A percentile compares a stretch with the other conserved stretches of the same genome.
Conservation (phyloP, 305 asterid species). For the Solanum hybrid region DNA sequence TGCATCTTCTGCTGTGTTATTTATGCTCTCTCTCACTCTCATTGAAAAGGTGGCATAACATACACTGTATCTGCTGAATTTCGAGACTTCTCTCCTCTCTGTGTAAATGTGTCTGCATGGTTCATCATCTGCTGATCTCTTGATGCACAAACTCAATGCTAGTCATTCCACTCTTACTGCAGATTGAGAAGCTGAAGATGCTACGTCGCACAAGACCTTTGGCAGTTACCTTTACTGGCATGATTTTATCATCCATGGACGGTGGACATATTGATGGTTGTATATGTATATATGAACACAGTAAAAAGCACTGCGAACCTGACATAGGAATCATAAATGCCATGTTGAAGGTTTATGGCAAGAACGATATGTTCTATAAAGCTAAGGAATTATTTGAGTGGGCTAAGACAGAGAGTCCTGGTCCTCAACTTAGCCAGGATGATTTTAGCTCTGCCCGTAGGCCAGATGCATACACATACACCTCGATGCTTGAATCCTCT, state of each 20-base stretch:
- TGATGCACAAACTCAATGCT: neutral
- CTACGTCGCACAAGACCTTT: slow-evolving; percentile 51
- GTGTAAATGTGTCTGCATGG: neutral
- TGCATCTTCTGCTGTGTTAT: neutral
- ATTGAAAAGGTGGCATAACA: neutral
- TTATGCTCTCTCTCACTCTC: neutral
- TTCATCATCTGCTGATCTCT: neutral
- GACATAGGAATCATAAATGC: slow-evolving; percentile 76
- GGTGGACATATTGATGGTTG: slow-evolving; percentile 73
- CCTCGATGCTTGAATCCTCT: slow-evolving; percentile 79
- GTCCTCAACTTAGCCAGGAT: slow-evolving; percentile 15
- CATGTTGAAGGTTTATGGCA: slow-evolving; percentile 67
- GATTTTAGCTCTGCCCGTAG: slow-evolving; percentile 19
- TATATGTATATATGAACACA: slow-evolving; percentile 52
- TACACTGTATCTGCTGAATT: neutral
- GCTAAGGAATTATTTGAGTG: slow-evolving; percentile 81
- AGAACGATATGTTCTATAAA: slow-evolving; percentile 69
- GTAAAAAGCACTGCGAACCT: slow-evolving; percentile 40
- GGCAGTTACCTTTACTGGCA: slow-evolving; percentile 73
- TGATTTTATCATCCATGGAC: slow-evolving; percentile 72
- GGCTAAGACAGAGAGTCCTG: slow-evolving; percentile 24
- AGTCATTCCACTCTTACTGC: slow-evolving; percentile 17
- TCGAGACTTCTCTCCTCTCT: neutral
- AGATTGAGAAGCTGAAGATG: slow-evolving; percentile 59
- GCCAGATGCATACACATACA: slow-evolving; percentile 59